phyloP scores from a whole-genome alignment of 1,284 basidiomycete species.

The Malassezia nana region DNA sequence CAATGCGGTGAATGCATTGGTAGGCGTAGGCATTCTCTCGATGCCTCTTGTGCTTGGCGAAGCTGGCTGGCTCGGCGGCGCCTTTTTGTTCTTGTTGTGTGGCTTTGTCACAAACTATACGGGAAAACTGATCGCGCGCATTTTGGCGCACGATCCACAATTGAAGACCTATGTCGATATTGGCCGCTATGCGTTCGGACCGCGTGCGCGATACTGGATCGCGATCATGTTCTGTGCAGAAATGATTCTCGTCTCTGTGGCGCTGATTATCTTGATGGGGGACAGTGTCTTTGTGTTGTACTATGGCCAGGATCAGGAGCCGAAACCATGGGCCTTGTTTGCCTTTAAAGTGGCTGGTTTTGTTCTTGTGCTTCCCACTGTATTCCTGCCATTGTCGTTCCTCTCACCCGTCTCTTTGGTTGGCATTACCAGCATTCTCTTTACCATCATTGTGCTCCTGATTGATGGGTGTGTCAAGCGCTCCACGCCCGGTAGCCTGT shows the following conservation, averaged over 20 bases:
- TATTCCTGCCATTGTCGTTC: constrained; percentile 38
- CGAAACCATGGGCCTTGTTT: background rate
- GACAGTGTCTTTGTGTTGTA: constrained; percentile 34
- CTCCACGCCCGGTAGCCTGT: constrained; percentile 71
- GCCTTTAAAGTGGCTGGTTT: constrained; percentile 36
- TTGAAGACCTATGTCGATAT: constrained; percentile 45
- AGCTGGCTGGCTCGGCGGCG: constrained; percentile 35
- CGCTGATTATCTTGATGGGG: constrained; percentile 43
- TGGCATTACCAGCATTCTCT: constrained; percentile 49
- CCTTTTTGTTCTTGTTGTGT: constrained; percentile 33
- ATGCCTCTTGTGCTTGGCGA: constrained; percentile 41
- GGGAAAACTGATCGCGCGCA: constrained; percentile 43
- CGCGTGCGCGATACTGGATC: constrained; percentile 32
- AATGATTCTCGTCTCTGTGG: constrained; percentile 41
- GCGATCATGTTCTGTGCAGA: constrained; percentile 42
- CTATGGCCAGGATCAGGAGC: constrained; percentile 7
- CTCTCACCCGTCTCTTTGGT: constrained; percentile 41
- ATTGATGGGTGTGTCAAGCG: constrained; percentile 72
- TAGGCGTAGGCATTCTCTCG: constrained; percentile 44
- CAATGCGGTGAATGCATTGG: constrained; percentile 44
- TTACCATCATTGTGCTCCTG: constrained; percentile 69
- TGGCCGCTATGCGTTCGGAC: constrained; percentile 42
- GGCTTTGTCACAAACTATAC: constrained; percentile 43
- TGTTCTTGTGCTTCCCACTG: constrained; percentile 30
- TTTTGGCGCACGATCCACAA: constrained; percentile 37